Percentiles rank a stretch among this genome's conserved stretches.
phyloP scores from a whole-genome alignment of 2,329 filamentous ascomycete genomes.

The Mycocentrospora acerina region DNA sequence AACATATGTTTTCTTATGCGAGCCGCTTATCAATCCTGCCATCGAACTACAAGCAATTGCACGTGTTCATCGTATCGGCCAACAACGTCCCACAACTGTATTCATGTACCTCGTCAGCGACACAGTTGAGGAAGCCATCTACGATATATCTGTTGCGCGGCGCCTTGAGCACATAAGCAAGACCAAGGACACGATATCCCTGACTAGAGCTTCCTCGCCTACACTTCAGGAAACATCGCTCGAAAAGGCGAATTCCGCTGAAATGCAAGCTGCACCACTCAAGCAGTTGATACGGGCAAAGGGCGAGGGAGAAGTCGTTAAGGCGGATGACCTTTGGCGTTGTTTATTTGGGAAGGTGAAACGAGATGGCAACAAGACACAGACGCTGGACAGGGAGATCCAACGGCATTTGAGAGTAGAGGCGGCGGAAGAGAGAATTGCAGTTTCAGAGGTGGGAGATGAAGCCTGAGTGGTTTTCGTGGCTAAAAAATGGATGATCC shows the following conservation, averaged over 20 bases:
- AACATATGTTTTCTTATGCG: slow-evolving; percentile 90
- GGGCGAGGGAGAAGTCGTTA: slow-evolving; percentile 76
- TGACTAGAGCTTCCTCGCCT: slow-evolving; percentile 27
- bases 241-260: slow-evolving; percentile 81
- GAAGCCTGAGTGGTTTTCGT: slow-evolving; percentile 22
- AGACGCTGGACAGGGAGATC: slow-evolving; percentile 47
- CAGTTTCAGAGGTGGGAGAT: background rate
- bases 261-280: slow-evolving; percentile 73
- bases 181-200: slow-evolving; percentile 1
- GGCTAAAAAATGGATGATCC: slow-evolving; percentile 5
- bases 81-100: slow-evolving; percentile 82
- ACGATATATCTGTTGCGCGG: slow-evolving; percentile 78
- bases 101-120: slow-evolving; percentile 93
- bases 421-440: slow-evolving; percentile 50
- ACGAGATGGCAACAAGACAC: slow-evolving; percentile 37
- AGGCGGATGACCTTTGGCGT: slow-evolving; percentile 78
- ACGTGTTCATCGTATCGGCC: slow-evolving; percentile 91
- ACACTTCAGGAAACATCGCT: slow-evolving; percentile 61
- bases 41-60: slow-evolving; percentile 94
- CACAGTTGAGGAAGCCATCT: slow-evolving; percentile 89
- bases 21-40: slow-evolving; percentile 89
- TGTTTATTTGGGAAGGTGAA: slow-evolving; percentile 73
- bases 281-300: slow-evolving; percentile 70
- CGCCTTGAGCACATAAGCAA: slow-evolving; percentile 74
- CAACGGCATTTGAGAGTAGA: slow-evolving; percentile 55